Base-by-base conservation (phyloP, 129 eudicot genomes). In the Arctium lappa region DNA sequence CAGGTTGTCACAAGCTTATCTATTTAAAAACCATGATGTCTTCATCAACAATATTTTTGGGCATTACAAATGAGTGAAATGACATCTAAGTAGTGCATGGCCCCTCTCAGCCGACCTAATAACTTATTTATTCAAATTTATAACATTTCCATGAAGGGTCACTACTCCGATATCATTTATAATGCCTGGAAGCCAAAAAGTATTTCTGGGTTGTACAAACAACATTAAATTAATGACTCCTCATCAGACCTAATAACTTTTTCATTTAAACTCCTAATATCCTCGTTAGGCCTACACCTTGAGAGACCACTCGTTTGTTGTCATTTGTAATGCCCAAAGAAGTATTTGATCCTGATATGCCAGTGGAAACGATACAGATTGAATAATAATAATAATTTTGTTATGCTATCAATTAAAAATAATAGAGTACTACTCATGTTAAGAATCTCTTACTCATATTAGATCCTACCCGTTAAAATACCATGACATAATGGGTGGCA, bases 201-300 rank as follows among this genome's bases (percentile, higher is more conserved):
- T 56, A 56, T 56, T 56, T 56, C 16, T 56, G 65, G 65, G 27
- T 3, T 16, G 16, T 56, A 3, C 72, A 89, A 84, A 83, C 74
- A 83, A 32, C 60, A 72, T 32, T 44, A 34, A 1, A 12, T 32
- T 53, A 15, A 16, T 6, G 27, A 15, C 27, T 56, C 65, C 27
- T 16, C 27, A 16, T 56, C 7, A 5, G 6, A 56, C 65, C 22
- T 3, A 56, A 16, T 56, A 56, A 56, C 27, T 56, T 15, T 3
- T 56, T 56, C 22, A 50, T 56, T n/a, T 56, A 16, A 15, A 56
- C 65, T 56, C 4, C 18, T 16, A 56, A 56, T 50, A 0, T 42
- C 50, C 50, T 42, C 50, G 12, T 40, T 8, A 40, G 0, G 9
- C 8, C 0, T 40, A 40, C 6, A 40, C 10, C 46, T 40, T 1